Evolutionary conservation across 805 yeast genomes (phyloP).

Genomic region (Ogataea philodendri): DNA sequence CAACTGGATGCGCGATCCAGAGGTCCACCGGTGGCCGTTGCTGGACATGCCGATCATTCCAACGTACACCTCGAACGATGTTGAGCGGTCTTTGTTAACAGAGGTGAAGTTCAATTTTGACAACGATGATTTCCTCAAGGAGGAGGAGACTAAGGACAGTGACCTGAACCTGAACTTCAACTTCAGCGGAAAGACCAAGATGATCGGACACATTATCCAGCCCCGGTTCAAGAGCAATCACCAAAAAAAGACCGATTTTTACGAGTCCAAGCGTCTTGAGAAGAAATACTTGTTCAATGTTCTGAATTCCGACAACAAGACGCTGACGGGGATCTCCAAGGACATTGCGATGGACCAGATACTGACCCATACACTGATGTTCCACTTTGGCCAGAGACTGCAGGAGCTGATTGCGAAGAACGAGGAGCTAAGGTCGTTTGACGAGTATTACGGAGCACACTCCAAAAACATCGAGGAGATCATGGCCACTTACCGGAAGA

Average conservation of each 20-base stretch:
- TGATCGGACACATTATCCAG: constrained; percentile 34
- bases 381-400: constrained; percentile 51
- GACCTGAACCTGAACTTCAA: constrained; percentile 23
- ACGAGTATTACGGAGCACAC: constrained; percentile 38
- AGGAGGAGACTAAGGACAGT: constrained; percentile 26
- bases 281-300: constrained; percentile 73
- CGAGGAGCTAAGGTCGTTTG: constrained; percentile 47
- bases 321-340: constrained; percentile 37
- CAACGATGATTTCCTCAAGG: constrained; percentile 42
- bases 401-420: constrained; percentile 41
- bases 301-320: constrained; percentile 37
- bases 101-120: constrained; percentile 68
- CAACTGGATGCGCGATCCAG: constrained; percentile 49
- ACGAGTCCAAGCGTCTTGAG: constrained; percentile 59
- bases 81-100: constrained; percentile 70
- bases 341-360: constrained; percentile 31
- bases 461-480: constrained; percentile 44
- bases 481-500: constrained; percentile 42
- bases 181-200: constrained; percentile 26
- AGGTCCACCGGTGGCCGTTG: constrained; percentile 62
- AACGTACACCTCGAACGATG: constrained; percentile 65
- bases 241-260: constrained; percentile 38
- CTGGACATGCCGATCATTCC: constrained; percentile 70
- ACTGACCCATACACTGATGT: constrained; percentile 62
- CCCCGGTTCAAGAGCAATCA: constrained; percentile 27